Percentiles rank a stretch among this genome's conserved stretches.
Conservation (phyloP, 2,329 filamentous ascomycete species). For the Parasarocladium wereldwijsianum region DNA sequence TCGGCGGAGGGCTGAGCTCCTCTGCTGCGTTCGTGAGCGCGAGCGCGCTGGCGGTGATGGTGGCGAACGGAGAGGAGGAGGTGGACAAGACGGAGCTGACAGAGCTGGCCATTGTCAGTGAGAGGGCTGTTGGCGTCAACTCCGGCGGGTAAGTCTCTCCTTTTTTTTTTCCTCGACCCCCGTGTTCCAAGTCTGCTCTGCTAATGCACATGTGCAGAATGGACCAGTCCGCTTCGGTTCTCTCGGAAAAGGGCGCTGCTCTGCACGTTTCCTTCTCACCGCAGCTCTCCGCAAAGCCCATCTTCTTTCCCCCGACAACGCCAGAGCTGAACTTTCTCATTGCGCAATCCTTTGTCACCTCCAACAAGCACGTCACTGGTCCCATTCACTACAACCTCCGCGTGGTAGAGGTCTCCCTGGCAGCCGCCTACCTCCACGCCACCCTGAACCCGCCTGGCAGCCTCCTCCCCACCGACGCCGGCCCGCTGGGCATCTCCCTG, state of each 20-base stretch:
- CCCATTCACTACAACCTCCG: constrained; percentile 93
- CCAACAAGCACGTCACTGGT: constrained; percentile 88
- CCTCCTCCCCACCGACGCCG: constrained; percentile 58
- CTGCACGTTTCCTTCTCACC: constrained; percentile 86
- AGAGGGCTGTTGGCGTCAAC: constrained; percentile 89
- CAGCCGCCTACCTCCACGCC: constrained; percentile 54
- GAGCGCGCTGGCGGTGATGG: constrained; percentile 75
- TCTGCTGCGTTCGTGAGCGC: constrained; percentile 90
- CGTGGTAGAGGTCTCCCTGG: constrained; percentile 88
- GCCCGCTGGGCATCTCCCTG: constrained; percentile 69
- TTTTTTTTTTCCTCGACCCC: constrained; percentile 1
- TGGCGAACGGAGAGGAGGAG: constrained; percentile 61
- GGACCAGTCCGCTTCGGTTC: constrained; percentile 94
- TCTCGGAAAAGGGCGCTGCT: constrained; percentile 73
- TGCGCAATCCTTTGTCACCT: constrained; percentile 83
- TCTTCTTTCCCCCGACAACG: constrained; percentile 66
- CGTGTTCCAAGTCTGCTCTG: constrained; percentile 11
- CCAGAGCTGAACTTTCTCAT: constrained; percentile 85
- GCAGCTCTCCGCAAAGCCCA: constrained; percentile 56
- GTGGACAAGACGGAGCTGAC: constrained; percentile 87
- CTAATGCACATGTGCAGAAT: constrained; percentile 48
- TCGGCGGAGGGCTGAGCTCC: constrained; percentile 82
- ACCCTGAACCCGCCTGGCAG: constrained; percentile 35
- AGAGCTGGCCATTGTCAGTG: constrained; percentile 86
- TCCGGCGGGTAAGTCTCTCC: constrained; percentile 59